These are phyloP conservation scores for Noccaea bulbosa DNA, from an alignment of 345 rosid species.

Conservation along the genomic window DNA sequence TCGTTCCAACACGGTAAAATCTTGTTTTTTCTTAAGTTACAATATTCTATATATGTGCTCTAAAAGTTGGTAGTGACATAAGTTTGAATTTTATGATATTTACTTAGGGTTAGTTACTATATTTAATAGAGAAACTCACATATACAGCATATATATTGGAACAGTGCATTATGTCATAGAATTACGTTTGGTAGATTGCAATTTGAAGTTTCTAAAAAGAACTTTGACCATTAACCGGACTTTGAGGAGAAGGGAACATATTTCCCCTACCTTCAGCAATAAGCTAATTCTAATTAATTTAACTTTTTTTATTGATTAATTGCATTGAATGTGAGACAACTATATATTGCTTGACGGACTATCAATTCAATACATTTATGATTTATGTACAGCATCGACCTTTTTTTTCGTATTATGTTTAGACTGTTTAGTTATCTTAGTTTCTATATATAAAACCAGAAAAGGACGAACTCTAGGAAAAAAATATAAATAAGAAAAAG, in stretches of 20 bases:
- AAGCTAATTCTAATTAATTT: constrained; percentile 28
- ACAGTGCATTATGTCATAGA: constrained; percentile 36
- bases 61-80: neutral
- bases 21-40: neutral
- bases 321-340: constrained; percentile 38
- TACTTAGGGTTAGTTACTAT: constrained; percentile 14
- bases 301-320: constrained; percentile 10
- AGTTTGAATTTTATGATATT: constrained; percentile 16
- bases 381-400: constrained; percentile 45
- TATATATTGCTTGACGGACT: constrained; percentile 36
- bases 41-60: neutral
- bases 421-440: constrained; percentile 25
- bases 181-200: constrained; percentile 30
- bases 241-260: constrained; percentile 44
- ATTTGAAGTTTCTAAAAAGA: constrained; percentile 38
- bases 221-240: constrained; percentile 44
- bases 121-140: constrained; percentile 6
- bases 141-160: constrained; percentile 29
- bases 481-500: constrained; percentile 12
- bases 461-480: constrained; percentile 22
- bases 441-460: constrained; percentile 20
- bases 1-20: constrained; percentile 77
- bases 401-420: constrained; percentile 13
- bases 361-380: constrained; percentile 40
- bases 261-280: constrained; percentile 45